phyloP scores from a whole-genome alignment of 2,329 filamentous ascomycete genomes.

The Tolypocladium amazonense region DNA sequence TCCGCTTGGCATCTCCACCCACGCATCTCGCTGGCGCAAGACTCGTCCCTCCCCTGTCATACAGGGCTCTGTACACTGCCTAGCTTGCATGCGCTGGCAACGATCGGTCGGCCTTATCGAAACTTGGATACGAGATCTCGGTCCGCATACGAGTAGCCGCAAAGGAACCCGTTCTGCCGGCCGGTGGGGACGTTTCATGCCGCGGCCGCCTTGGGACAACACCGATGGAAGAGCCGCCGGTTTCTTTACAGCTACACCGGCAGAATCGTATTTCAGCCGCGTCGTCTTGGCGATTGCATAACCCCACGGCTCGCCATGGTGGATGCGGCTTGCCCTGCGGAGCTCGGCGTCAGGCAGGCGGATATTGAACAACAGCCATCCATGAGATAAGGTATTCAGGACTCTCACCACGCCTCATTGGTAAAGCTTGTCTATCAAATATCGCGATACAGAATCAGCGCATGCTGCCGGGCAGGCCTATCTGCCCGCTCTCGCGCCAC shows the following conservation, averaged over 20 bases:
- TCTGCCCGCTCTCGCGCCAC: not conserved
- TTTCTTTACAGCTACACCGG: not conserved
- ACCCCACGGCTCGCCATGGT: not conserved
- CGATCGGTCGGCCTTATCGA: not conserved
- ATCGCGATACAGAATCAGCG: not conserved
- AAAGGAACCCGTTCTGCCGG: not conserved
- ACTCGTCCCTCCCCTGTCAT: not conserved
- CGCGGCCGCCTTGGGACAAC: not conserved
- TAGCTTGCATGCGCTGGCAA: not conserved
- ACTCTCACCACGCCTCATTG: not conserved
- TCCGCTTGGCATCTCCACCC: not conserved
- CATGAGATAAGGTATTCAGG: not conserved
- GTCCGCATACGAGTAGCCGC: not conserved
- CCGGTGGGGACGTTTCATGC: not conserved
- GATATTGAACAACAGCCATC: not conserved
- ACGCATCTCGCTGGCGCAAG: not conserved
- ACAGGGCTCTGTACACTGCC: not conserved
- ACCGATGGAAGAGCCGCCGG: not conserved
- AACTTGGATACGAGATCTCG: not conserved
- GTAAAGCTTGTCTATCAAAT: not conserved
- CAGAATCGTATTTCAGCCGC: not conserved
- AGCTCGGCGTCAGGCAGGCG: not conserved
- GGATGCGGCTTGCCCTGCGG: not conserved
- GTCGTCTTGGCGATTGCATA: not conserved
- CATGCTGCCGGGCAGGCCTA: not conserved